Evolutionary conservation across 2,329 filamentous ascomycete species (phyloP), one percentile per base, ranked within the genome.

Genomic region (Hypoxylon sp.): DNA sequence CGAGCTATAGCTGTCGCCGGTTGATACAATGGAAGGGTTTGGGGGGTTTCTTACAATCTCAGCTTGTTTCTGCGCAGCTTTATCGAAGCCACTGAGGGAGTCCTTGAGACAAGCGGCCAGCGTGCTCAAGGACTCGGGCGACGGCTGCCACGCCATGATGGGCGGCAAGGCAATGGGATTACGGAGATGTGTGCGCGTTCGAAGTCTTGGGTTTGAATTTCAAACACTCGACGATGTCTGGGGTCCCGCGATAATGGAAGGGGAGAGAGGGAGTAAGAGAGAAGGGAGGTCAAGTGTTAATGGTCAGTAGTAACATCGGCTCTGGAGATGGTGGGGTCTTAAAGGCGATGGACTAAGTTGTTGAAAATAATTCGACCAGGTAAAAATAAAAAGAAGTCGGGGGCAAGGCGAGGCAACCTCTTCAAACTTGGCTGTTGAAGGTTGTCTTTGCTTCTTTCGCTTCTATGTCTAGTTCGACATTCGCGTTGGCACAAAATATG

Each of bases 101-200:
- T 98, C 95, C 83, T 91, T 93, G 78, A 99, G 89, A 82, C 91
- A 98, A 78, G 91, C 89, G 74, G 94, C 92, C 73, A 99, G 89
- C 87, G 98, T 95, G 86, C 88, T 88, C 85, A 99, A 86, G 80
- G 92, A 94, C 86, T 95, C 93, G 77, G 91, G 89, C 77, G 92
- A 86, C 70, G 96, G 96, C 85, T 97, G 93, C 96, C 96, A 99
- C 82, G 91, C 89, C 95, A 97, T 98, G 79, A 77, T 82, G 77
- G 77, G 68, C 68, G 72, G 72, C 74, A 71, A 68, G 69, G 64
- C 58, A 70, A 48, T 35, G 44, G 62, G 62, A 71, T 59, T 46
- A 60, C 57, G 44, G 60, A 64, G 17, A 44, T 53, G 31, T 62
- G 59, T 61, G 62, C 49, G 60, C 55, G 55, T 65, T 58, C 30